These are phyloP conservation scores for Themeda triandra DNA, from an alignment of 176 grass and related monocot species.

Conservation along the genomic window DNA sequence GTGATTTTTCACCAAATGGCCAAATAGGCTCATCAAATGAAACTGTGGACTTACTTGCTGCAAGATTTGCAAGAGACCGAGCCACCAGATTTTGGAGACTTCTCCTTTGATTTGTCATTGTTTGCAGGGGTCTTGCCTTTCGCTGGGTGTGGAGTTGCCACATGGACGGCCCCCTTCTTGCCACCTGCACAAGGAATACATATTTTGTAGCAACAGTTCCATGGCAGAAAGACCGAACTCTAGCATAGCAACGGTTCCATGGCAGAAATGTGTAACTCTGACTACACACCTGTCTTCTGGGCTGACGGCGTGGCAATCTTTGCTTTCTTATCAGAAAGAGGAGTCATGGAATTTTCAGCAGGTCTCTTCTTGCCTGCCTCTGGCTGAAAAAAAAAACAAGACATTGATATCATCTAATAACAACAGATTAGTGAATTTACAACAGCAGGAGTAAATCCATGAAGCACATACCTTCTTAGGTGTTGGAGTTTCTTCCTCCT, in stretches of 20 bases:
- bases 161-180: slow-evolving; percentile 54
- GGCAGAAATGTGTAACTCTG: neutral
- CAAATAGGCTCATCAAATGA: no score
- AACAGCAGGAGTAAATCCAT: neutral
- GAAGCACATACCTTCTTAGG: slow-evolving; percentile 58
- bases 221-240: neutral
- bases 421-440: neutral
- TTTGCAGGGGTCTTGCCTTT: slow-evolving; percentile 67
- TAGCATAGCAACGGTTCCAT: neutral
- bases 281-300: slow-evolving; percentile 60
- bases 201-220: neutral
- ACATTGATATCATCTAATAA: neutral
- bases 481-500: slow-evolving; percentile 81
- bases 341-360: slow-evolving; percentile 36
- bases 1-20: neutral
- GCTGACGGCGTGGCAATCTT: slow-evolving; percentile 55
- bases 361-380: slow-evolving; percentile 66
- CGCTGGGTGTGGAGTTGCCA: slow-evolving; percentile 78
- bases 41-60: slow-evolving; percentile 53
- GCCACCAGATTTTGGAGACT: slow-evolving; percentile 73
- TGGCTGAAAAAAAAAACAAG: slow-evolving; percentile 15
- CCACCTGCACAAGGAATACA: slow-evolving; percentile 37
- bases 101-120: slow-evolving; percentile 48
- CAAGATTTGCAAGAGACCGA: slow-evolving; percentile 62
- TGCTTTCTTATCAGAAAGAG: slow-evolving; percentile 79